phyloP scores from a whole-genome alignment of 2,329 filamentous ascomycete species.

The Daldinia eschscholtzii region DNA sequence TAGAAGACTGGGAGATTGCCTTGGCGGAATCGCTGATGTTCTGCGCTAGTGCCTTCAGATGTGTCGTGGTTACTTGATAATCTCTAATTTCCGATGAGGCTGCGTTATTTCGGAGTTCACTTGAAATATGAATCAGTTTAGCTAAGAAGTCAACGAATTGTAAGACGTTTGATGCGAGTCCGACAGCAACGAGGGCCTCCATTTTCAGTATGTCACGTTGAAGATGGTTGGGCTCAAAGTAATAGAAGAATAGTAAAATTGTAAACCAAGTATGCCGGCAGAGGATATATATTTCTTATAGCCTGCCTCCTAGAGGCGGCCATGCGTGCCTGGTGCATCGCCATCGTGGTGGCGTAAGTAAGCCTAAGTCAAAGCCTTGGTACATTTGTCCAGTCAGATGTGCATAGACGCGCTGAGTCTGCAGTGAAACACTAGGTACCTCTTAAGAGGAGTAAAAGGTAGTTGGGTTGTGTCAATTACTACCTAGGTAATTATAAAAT shows the following conservation, averaged over 20 bases:
- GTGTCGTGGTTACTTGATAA: slow-evolving; percentile 27
- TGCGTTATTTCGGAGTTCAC: slow-evolving; percentile 39
- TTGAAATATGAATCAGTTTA: slow-evolving; percentile 36
- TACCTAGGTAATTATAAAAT: too few species aligned
- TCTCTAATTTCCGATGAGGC: slow-evolving; percentile 39
- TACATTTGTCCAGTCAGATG: background rate
- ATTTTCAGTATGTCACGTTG: slow-evolving; percentile 19
- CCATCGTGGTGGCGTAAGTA: background rate
- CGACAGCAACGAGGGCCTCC: slow-evolving; percentile 42
- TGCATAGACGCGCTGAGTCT: background rate
- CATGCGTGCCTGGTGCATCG: background rate
- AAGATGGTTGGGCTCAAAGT: too few species aligned
- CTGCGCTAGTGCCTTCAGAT: slow-evolving; percentile 33
- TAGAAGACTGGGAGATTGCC: slow-evolving; percentile 31
- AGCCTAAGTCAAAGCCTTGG: background rate
- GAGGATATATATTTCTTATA: background rate
- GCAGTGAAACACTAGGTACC: background rate
- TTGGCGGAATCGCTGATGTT: slow-evolving; percentile 31
- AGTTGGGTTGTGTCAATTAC: too few species aligned
- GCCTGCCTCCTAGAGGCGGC: background rate
- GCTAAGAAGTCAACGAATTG: slow-evolving; percentile 40
- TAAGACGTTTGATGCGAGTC: slow-evolving; percentile 43
- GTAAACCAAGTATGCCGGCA: background rate
- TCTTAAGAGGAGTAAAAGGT: too few species aligned
- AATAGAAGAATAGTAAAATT: background rate